Base-by-base conservation (phyloP, 2,329 filamentous ascomycete genomes). In the Drechslera avenae region DNA sequence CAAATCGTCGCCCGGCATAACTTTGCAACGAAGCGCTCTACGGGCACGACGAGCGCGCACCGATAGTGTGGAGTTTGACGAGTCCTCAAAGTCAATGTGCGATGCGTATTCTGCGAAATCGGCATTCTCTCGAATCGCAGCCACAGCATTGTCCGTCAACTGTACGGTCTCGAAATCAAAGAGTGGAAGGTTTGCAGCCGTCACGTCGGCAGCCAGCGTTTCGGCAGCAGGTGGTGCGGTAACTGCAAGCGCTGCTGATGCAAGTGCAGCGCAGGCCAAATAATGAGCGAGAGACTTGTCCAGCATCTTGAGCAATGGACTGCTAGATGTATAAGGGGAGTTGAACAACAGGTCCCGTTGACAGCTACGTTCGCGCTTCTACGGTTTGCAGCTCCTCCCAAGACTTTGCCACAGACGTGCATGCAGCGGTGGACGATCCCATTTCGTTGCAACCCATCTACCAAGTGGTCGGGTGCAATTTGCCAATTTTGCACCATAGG, bases 41-140 rank as follows among this genome's bases (percentile, higher is more conserved):
- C 53, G 56, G 26, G 50, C 39, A 9, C 57, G 54, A 19, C 58
- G 55, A 28, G 50, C 18, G 5, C 50, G 50, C 5, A 33, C 48
- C 8, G 40, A 49, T 23, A 47, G 5, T n/a, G 40, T 56, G 3
- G 58, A 50, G 6, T 62, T 53, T 3, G 46, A 39, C 40, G 46
- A 53, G 39, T 68, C 59, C 12, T 50, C 66, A 28, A 70, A 82
- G 68, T 39, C 79, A 76, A 48, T 64, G 1, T 66, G 51, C 5
- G 59, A 54, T 17, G 63, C 65, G 44, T 63, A 63, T 18, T 64
- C 44, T 1, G 60, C 51, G 13, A 63, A 47, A 13, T 54, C 46
- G 4, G 54, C 45, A 32, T 62, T 59, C n/a, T 44, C 41, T 17
- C 55, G 52, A 13, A 68, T 52, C 13, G 57, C 44, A 8, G 58